Conservation (phyloP, 306 rosid genomes). For the Prunus persica region DNA sequence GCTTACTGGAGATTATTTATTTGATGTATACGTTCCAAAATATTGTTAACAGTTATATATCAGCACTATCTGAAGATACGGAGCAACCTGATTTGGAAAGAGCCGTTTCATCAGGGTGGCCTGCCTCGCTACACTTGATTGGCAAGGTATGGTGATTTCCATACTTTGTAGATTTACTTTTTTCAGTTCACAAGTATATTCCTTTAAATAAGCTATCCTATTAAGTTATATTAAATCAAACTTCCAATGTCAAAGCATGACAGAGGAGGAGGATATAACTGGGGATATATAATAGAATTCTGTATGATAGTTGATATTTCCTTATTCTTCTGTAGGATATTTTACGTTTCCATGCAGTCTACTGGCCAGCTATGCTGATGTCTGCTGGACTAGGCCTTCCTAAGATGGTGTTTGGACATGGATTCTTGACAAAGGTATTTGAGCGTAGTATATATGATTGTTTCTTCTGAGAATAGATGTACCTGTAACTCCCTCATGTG, state of each 20-base stretch:
- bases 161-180: neutral
- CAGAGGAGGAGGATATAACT: neutral
- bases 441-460: conserved; percentile 15
- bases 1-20: neutral
- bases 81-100: conserved; percentile 56
- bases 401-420: conserved; percentile 94
- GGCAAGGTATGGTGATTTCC: conserved; percentile 64
- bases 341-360: conserved; percentile 93
- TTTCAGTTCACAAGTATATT: neutral
- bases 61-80: conserved; percentile 69
- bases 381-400: conserved; percentile 92
- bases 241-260: neutral
- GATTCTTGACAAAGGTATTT: conserved; percentile 91
- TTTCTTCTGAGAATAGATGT: conserved; percentile 21
- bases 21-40: neutral
- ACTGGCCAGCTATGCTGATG: conserved; percentile 99
- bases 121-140: conserved; percentile 87
- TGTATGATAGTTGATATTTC: conserved; percentile 8
- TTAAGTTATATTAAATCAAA: neutral
- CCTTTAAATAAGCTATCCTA: neutral
- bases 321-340: conserved; percentile 61
- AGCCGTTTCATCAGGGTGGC: conserved; percentile 86
- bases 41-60: conserved; percentile 63
- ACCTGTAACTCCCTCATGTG: neutral
- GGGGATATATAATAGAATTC: neutral